Conservation (phyloP, 148 eudicot species). For the Rhododendron simsii region DNA sequence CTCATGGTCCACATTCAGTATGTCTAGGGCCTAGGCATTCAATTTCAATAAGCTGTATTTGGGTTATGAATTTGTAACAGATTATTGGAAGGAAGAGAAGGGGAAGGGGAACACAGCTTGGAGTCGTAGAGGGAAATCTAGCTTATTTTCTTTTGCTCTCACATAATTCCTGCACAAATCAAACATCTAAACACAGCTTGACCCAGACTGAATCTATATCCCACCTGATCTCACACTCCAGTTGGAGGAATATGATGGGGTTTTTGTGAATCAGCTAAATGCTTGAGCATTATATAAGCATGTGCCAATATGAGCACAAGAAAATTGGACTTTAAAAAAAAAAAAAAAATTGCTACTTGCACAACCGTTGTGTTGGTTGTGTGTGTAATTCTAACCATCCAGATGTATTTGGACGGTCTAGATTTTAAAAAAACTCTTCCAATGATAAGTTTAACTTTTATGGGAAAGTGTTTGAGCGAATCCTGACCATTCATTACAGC, state of each 20-base stretch:
- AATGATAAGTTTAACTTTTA: too few relatives aligned
- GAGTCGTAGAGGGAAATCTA: neutral
- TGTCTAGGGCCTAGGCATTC: neutral
- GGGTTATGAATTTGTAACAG: too few relatives aligned
- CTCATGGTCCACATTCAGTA: neutral
- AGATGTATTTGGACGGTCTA: too few relatives aligned
- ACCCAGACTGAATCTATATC: neutral
- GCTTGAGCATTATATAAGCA: neutral
- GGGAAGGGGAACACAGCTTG: neutral
- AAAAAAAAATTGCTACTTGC: too few relatives aligned
- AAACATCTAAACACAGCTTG: neutral
- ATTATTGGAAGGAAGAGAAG: neutral
- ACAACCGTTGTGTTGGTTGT: too few relatives aligned
- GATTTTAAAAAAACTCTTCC: too few relatives aligned
- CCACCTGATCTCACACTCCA: neutral
- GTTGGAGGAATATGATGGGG: neutral
- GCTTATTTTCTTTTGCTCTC: neutral
- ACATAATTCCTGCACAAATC: neutral
- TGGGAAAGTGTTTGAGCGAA: too few relatives aligned
- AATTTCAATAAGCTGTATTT: neutral
- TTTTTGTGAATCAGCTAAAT: neutral
- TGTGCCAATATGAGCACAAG: too few relatives aligned
- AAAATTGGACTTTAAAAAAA: too few relatives aligned
- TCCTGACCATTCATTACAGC: too few relatives aligned
- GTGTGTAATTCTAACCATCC: too few relatives aligned